phyloP scores from a whole-genome alignment of 306 rosid species.

The Dalbergia cultrata region DNA sequence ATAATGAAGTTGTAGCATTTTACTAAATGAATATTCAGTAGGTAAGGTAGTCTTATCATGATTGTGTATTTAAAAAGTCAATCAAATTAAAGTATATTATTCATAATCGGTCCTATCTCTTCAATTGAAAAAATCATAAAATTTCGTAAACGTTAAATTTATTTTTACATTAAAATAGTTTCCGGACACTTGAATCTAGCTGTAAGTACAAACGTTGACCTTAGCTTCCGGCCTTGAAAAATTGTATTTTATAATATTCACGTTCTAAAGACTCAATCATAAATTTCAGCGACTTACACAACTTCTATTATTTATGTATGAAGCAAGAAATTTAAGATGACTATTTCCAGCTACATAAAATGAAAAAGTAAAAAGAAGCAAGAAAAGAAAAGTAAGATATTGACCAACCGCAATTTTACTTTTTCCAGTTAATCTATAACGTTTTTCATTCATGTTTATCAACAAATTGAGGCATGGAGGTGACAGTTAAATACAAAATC shows the following conservation, averaged over 20 bases:
- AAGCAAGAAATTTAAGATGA: conserved; percentile 7
- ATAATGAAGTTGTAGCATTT: background rate
- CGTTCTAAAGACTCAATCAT: background rate
- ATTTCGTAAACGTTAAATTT: background rate
- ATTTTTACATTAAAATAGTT: too few relatives aligned
- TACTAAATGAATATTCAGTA: background rate
- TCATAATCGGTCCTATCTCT: background rate
- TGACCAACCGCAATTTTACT: background rate
- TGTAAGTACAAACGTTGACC: background rate
- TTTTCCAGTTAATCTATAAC: background rate
- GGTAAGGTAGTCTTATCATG: background rate
- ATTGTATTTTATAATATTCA: background rate
- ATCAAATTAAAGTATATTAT: background rate
- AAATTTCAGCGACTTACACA: background rate
- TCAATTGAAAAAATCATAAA: background rate
- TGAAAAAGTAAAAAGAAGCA: background rate
- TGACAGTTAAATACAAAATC: background rate
- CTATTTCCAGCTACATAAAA: background rate
- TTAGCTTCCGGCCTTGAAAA: background rate
- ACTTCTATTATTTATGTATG: background rate
- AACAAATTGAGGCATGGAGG: background rate
- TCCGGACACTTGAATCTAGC: background rate
- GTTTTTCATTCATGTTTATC: background rate
- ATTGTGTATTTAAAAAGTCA: background rate
- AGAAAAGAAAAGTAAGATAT: background rate